Evolutionary conservation across 306 rosid genomes (phyloP), one percentile per base, ranked within the genome.

Genomic region (Castanopsis chinensis): DNA sequence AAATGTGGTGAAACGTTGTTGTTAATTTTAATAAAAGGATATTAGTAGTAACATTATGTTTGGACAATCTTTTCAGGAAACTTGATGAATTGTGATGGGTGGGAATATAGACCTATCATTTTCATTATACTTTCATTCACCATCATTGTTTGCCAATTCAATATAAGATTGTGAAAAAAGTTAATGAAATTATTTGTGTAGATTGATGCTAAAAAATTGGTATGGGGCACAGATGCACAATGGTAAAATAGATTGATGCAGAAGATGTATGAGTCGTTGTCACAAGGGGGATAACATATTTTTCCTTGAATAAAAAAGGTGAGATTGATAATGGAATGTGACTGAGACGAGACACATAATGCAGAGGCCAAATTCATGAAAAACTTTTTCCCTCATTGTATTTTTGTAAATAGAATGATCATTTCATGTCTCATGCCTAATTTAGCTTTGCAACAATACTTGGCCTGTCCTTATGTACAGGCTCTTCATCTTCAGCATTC

Each of bases 361-460:
- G 76, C 37, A 75, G 70, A 55, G 72, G 69, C 85, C 77, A 69
- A 77, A 55, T 43, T 55, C 55, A 58, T 69, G 87, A 78, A 78
- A 77, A 33, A 33, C 11, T 7, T 25, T 61, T 81, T 75, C 71
- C 69, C 30, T 67, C 41, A 55, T 30, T 65, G 71, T 32, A 32
- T 72, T 73, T 72, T 65, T 75, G 25, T 56, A n/a, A 76, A 74
- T 15, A 45, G 28, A 78, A 69, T 20, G 57, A 73, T 79, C 17
- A 56, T 21, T 76, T 28, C 75, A 71, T 68, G 80, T 68, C 75
- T 49, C 33, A 18, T 82, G 58, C 87, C 72, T 81, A 72, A 77
- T 84, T 71, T 73, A 75, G 85, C 82, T 83, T 73, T 79, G 73
- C 53, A 76, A 83, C 79, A 80, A 60, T 72, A 61, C 33, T 58